These are phyloP conservation scores for Fonsecaea pedrosoi DNA, from an alignment of 2,329 filamentous ascomycete species.

Conservation along the genomic window DNA sequence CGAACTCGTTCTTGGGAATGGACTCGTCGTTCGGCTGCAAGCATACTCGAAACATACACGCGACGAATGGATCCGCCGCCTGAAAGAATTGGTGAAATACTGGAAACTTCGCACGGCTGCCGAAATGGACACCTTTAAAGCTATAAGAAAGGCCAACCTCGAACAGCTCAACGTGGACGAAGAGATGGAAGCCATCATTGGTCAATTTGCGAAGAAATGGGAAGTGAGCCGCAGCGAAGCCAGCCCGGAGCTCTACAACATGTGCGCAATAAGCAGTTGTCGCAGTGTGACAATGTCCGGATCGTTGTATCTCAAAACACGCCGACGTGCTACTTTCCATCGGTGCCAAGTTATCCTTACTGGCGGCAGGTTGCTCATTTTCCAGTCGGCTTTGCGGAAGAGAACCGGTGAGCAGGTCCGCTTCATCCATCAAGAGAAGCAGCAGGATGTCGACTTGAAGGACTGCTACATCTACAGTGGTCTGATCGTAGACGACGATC, in stretches of 20 bases:
- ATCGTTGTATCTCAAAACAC: conserved; percentile 67
- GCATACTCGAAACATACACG: conserved; percentile 64
- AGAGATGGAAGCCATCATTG: conserved; percentile 68
- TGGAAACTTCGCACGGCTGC: conserved; percentile 64
- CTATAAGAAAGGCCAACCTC: conserved; percentile 64
- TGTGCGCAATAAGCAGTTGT: conserved; percentile 69
- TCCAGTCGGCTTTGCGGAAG: conserved; percentile 64
- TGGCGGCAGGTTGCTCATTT: conserved; percentile 67
- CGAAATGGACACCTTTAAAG: conserved; percentile 65
- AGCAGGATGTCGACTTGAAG: conserved; percentile 64
- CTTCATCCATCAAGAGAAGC: conserved; percentile 68
- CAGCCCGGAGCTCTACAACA: conserved; percentile 70
- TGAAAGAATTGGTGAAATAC: conserved; percentile 64
- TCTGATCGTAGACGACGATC: conserved; percentile 66
- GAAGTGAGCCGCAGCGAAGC: conserved; percentile 69
- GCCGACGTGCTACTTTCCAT: conserved; percentile 66
- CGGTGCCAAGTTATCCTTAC: conserved; percentile 66
- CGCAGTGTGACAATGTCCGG: conserved; percentile 68
- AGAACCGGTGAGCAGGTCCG: conserved; percentile 62
- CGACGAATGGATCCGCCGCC: conserved; percentile 67
- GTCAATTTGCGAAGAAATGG: conserved; percentile 72
- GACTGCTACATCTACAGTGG: conserved; percentile 72
- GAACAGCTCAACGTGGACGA: conserved; percentile 68
- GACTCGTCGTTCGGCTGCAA: conserved; percentile 66
- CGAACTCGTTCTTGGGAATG: conserved; percentile 67